Evolutionary conservation across 1,284 basidiomycete species (phyloP), one percentile per base, ranked within the genome.

Genomic region (Phaffia rhodozyma): DNA sequence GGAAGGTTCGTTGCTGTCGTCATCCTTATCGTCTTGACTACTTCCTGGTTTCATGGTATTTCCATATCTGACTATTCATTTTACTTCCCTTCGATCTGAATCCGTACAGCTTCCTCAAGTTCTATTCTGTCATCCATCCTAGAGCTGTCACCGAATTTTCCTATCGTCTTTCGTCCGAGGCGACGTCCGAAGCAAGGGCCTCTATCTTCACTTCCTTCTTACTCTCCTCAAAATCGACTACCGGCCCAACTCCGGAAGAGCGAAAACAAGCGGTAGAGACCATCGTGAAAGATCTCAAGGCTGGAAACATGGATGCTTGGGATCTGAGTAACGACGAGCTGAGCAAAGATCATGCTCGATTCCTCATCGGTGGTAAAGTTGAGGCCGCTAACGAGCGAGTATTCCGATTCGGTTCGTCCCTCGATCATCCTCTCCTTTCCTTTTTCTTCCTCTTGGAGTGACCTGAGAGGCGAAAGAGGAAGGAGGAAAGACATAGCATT

Each of bases 271-370:
- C 96, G 76, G 84, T 96, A 20, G 71, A 77, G 3, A 78, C 80
- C 30, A 79, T 96, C 43, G 77, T 92, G 21, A 72, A 78, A 0
- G 78, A 81, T 3, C 79, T 98, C 27, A 76, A 82, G 66, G 75
- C 76, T 18, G 77, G 81, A 57, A 87, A 85, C 47, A 94, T 97
- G 84, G 82, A 83, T 60, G 90, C 86, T 2, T 80, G 81, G 66
- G 96, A 99, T 73, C 86, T 98, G 70, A 91, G 88, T 68, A 89
- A 96, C 69, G 86, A 98, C 70, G 96, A 99, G 77, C 80, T 97
- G 72, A 91, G 92, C 2, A 99, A 99, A 76, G 87, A 85, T 66
- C 96, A 99, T 73, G 84, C 86, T 11, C 82, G 96, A 34, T 97
- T 97, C 74, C 86, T 99, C 81, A 85, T 98, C 54, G 96, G 96